These are phyloP conservation scores for Nicotiana otophora DNA, from an alignment of 257 asterid genomes.

Conservation along the genomic window DNA sequence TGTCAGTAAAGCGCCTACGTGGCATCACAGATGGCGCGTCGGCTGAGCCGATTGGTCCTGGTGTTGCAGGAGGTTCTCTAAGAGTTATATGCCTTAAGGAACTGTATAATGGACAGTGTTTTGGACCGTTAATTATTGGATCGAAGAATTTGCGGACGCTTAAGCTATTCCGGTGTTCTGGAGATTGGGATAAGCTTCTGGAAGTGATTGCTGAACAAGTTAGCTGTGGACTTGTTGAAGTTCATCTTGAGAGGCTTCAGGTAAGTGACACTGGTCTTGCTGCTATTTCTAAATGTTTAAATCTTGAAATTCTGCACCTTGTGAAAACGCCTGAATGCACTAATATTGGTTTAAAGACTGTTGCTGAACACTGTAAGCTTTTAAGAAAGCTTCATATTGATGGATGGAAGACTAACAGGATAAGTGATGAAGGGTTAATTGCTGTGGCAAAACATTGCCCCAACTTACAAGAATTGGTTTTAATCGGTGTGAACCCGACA, in stretches of 20 bases:
- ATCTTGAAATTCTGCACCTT: conserved; percentile 70
- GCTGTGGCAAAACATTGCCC: conserved; percentile 67
- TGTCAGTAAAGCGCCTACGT: conserved; percentile 68
- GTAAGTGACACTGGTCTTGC: conserved; percentile 61
- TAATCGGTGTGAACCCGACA: conserved; percentile 81
- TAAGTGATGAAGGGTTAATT: conserved; percentile 70
- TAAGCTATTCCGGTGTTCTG: conserved; percentile 78
- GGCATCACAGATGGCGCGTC: conserved; percentile 58
- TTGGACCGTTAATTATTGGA: conserved; percentile 64
- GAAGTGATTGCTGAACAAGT: conserved; percentile 42
- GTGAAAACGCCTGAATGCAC: conserved; percentile 86
- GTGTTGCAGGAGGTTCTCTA: conserved; percentile 45
- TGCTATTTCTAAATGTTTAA: conserved; percentile 47
- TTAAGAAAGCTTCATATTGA: conserved; percentile 73
- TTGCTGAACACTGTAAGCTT: conserved; percentile 66
- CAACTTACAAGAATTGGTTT: conserved; percentile 70
- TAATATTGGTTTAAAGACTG: conserved; percentile 46
- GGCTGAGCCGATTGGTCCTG: conserved; percentile 51
- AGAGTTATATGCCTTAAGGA: conserved; percentile 66
- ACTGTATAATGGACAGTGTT: conserved; percentile 74
- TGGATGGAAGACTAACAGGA: conserved; percentile 87
- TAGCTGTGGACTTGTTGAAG: conserved; percentile 40
- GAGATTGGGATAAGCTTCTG: conserved; percentile 80
- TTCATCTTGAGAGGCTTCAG: conserved; percentile 78
- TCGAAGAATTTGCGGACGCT: conserved; percentile 54